A percentile compares a stretch with the other conserved stretches of the same genome.
Conservation (phyloP, 306 rosid species). For the Macrotyloma uniflorum region DNA sequence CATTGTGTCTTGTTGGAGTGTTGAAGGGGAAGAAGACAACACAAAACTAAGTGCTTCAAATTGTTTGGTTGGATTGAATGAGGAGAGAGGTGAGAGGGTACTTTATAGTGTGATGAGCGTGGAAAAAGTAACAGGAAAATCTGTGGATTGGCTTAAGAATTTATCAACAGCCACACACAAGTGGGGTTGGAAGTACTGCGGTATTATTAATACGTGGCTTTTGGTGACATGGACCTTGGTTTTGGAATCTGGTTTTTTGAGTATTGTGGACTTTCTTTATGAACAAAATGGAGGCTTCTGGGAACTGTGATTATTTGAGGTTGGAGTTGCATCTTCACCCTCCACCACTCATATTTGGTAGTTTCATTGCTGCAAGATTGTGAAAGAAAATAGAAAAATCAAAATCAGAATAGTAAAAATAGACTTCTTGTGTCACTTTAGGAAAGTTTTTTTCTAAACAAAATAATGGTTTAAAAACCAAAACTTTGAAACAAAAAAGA, state of each 20-base stretch:
- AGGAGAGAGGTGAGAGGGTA: constrained; percentile 28
- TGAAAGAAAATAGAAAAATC: background rate
- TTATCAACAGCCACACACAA: constrained; percentile 48
- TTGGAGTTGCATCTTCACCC: constrained; percentile 31
- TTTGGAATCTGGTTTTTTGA: constrained; percentile 34
- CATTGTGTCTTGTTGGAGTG: constrained; percentile 45
- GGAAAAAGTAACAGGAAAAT: constrained; percentile 7
- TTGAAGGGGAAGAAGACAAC: constrained; percentile 31
- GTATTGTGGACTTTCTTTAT: background rate
- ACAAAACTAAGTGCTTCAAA: constrained; percentile 20
- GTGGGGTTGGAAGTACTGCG: constrained; percentile 23
- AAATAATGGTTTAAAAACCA: background rate
- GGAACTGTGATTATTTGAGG: constrained; percentile 40
- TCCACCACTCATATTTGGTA: constrained; percentile 32
- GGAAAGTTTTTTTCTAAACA: background rate
- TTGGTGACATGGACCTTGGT: constrained; percentile 40
- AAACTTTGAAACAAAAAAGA: background rate
- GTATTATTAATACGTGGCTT: constrained; percentile 37
- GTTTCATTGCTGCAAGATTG: background rate
- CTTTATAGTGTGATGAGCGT: constrained; percentile 40
- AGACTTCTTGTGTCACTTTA: background rate
- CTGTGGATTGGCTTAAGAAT: constrained; percentile 38
- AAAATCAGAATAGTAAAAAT: background rate
- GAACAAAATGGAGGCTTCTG: constrained; percentile 46
- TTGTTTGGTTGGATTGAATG: constrained; percentile 23